Conservation (phyloP, 2,329 filamentous ascomycete genomes). For the Alternaria gansuensis region DNA sequence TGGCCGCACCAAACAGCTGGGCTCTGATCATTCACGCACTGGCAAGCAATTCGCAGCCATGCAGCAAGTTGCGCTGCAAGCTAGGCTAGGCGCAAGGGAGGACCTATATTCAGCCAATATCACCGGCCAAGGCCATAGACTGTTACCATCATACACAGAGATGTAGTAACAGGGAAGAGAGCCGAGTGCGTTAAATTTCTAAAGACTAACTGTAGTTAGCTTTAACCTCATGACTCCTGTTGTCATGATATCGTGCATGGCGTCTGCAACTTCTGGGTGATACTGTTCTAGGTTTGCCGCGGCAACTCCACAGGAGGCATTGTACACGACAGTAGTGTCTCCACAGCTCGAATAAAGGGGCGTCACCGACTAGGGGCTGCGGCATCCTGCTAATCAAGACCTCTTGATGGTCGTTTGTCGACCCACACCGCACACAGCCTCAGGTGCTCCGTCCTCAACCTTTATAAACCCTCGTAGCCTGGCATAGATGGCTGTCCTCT, state of each 20-base stretch:
- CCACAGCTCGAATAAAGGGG: neutral
- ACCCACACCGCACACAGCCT: neutral
- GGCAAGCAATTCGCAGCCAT: too few species aligned
- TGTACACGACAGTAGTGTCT: neutral
- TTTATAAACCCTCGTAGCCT: neutral
- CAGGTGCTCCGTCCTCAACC: neutral
- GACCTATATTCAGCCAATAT: too few species aligned
- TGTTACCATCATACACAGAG: conserved; percentile 7
- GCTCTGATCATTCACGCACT: too few species aligned
- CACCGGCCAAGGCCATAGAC: conserved; percentile 5
- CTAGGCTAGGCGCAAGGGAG: too few species aligned
- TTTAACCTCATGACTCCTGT: neutral
- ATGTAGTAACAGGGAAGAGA: conserved; percentile 8
- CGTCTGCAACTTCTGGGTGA: neutral
- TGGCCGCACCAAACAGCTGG: too few species aligned
- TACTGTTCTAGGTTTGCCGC: conserved; percentile 1
- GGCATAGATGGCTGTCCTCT: neutral
- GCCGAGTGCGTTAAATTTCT: conserved; percentile 3
- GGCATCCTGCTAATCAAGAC: neutral
- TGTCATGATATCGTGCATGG: neutral
- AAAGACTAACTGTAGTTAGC: neutral
- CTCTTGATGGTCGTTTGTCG: neutral
- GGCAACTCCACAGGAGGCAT: neutral
- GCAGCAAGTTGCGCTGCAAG: too few species aligned
- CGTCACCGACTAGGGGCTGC: neutral